Evolutionary conservation across 441 rosid species (phyloP), one percentile per base, ranked within the genome.

Genomic region (Codiaeum variegatum): DNA sequence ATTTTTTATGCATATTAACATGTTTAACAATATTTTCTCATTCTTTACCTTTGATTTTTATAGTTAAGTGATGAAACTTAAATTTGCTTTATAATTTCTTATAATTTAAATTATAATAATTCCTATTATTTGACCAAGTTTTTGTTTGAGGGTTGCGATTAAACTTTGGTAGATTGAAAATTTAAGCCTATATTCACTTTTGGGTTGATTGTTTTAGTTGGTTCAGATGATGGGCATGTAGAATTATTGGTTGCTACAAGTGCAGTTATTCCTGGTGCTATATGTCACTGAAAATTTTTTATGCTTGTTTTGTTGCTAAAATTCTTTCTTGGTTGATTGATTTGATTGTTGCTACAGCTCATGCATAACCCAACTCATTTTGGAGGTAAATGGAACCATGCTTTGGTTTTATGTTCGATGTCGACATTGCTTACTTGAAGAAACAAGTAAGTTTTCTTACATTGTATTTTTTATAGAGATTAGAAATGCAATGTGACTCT

Each of bases 211-310:
- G 75, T 78, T 77, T 75, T 83, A 88, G 95, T 87, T 81, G 97
- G 88, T 80, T 92, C 92, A 40, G 93, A 89, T 73, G 93, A 91
- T 84, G 98, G 94, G 47, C 91, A 86, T 73, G 97, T 88, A 80
- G 99, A 96, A 85, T 88, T 96, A 71, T 76, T 88, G 81, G 92
- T 97, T 87, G 98, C 98, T 80, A 96, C 93, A 52, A 92, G 87
- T 75, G 84, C 91, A 79, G 94, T 86, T 51, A 66, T 91, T 71
- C 80, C 90, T 66, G 87, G 98, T 93, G 78, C 18, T n/a, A n/a
- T 52, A 34, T 66, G 38, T 78, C 40, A 7, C 55, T 72, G 74
- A 64, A 77, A 74, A 32, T 32, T n/a, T 46, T 63, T 42, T 38
- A 8, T 62, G 34, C 21, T 67, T 52, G n/a, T n/a, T n/a, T n/a